Evolutionary conservation across 1,284 basidiomycete genomes (phyloP), one percentile per base, ranked within the genome.

Genomic region (Ustilago shanxiensis): DNA sequence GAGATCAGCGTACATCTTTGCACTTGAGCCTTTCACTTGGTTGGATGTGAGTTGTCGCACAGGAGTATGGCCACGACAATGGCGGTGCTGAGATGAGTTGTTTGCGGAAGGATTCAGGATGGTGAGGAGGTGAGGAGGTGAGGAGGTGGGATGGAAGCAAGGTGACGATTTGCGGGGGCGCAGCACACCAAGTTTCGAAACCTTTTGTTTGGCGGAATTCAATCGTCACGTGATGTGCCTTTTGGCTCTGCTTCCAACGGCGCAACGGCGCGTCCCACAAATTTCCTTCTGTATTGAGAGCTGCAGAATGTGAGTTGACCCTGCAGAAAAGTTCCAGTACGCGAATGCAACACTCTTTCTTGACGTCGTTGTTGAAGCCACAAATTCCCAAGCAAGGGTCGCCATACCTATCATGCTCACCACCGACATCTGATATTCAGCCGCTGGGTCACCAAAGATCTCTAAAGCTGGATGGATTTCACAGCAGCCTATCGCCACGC

Each of bases 1-100:
- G 53, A 80, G 54, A 54, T 83, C 82, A 16, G 82, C 82, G 51
- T 83, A 83, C 82, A 83, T 83, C 6, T 22, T 53, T 37, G 8
- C 16, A 6, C 11, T 18, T 18, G 5, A 35, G 7, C 31, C n/a
- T 18, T 28, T 3, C 22, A 24, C 39, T 22, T 14, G 22, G 3
- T 20, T 41, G 24, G 11, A 33, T 14, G n/a, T 44, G 39, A 39
- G 13, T 24, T 51, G 22, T 2, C 1, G 47, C 11, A 20, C 37
- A 10, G 31, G 26, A 39, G 9, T 20, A 9, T 33, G 31, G 1
- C 13, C 14, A 51, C 35, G 8, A 39, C 35, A 24, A 10, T 56
- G 45, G 22, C n/a, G 57, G 18, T 44, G 41, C 18, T 20, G 58
- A 18, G 6, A 1, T 20, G n/a, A 44, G n/a, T 44, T 14, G 41